Evolutionary conservation across 2,329 filamentous ascomycete genomes (phyloP).

Genomic region (Delphinella strobiligena): DNA sequence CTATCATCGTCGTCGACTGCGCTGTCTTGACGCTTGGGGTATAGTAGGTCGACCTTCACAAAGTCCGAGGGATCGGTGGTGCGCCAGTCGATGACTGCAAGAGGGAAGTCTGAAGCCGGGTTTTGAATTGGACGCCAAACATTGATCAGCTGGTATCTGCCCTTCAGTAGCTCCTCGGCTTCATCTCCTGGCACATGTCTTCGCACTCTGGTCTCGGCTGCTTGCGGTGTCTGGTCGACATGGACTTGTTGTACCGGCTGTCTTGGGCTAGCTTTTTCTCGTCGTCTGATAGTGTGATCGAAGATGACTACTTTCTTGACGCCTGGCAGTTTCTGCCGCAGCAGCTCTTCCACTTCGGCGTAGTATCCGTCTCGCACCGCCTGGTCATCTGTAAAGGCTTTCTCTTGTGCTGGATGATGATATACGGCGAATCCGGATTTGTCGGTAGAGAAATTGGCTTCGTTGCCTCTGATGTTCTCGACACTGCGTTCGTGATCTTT

Average conservation of each 20-base stretch:
- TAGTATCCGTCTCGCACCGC: constrained; percentile 49
- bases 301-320: constrained; percentile 56
- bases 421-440: constrained; percentile 47
- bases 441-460: constrained; percentile 42
- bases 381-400: constrained; percentile 42
- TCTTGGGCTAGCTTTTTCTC: constrained; percentile 42
- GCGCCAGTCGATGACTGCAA: constrained; percentile 56
- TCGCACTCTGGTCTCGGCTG: constrained; percentile 49
- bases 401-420: constrained; percentile 40
- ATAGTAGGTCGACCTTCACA: constrained; percentile 49
- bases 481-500: constrained; percentile 37
- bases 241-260: constrained; percentile 59
- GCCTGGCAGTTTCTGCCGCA: constrained; percentile 42
- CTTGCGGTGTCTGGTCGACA: constrained; percentile 56
- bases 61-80: constrained; percentile 47
- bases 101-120: constrained; percentile 53
- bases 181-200: constrained; percentile 46
- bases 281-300: constrained; percentile 57
- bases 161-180: constrained; percentile 43
- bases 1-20: constrained; percentile 39
- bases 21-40: constrained; percentile 36
- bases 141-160: constrained; percentile 56
- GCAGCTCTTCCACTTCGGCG: constrained; percentile 45
- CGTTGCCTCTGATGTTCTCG: constrained; percentile 41
- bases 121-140: constrained; percentile 57